Evolutionary conservation across 331 rosid species (phyloP).

Genomic region (Erythrophleum ivorense): DNA sequence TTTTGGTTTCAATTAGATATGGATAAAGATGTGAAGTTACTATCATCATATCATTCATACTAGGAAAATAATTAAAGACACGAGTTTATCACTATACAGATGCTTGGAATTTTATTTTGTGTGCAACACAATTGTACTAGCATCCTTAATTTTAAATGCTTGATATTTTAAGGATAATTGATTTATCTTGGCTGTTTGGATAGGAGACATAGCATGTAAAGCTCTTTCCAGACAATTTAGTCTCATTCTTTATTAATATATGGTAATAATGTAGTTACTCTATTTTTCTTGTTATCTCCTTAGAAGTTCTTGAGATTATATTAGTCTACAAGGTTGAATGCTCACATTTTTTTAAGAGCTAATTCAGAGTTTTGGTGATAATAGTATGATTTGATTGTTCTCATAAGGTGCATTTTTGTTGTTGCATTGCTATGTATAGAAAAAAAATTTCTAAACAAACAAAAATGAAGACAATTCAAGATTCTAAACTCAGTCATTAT

Average conservation of each 20-base stretch:
- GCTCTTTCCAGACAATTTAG: neutral
- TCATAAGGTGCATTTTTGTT: too few relatives aligned
- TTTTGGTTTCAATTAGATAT: slow-evolving; percentile 45
- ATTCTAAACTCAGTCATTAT: too few relatives aligned
- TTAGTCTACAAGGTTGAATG: neutral
- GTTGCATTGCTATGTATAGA: too few relatives aligned
- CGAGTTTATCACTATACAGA: slow-evolving; percentile 22
- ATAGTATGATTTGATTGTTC: neutral
- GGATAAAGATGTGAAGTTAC: slow-evolving; percentile 40
- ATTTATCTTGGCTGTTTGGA: neutral
- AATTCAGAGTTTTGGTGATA: neutral
- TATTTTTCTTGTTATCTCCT: neutral
- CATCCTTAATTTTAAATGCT: neutral
- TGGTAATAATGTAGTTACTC: neutral
- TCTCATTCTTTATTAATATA: neutral
- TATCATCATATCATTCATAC: slow-evolving; percentile 34
- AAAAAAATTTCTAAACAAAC: too few relatives aligned
- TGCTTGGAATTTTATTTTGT: slow-evolving; percentile 34
- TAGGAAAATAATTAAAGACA: slow-evolving; percentile 16
- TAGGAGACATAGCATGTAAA: neutral
- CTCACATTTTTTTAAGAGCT: neutral
- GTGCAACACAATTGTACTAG: neutral
- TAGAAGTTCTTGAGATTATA: neutral
- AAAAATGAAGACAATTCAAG: too few relatives aligned
- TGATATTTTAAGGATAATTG: neutral